Percentiles rank a stretch among this genome's conserved stretches.
These are phyloP conservation scores for Botrytis galanthina DNA, from an alignment of 2,329 filamentous ascomycete species.

Conservation along the genomic window DNA sequence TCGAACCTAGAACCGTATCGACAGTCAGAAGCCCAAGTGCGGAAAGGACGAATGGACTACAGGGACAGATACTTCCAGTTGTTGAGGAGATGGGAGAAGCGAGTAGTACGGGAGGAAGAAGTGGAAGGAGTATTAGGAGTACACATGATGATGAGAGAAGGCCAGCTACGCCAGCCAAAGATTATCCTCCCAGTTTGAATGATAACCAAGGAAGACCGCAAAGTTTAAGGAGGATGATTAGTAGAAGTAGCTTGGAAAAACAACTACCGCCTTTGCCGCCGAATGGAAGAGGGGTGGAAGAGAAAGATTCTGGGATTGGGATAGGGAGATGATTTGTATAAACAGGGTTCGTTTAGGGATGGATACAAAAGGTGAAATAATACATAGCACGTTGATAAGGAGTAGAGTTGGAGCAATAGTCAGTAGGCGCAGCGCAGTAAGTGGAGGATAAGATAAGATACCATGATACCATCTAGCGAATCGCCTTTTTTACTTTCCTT, in stretches of 20 bases:
- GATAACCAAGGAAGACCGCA: conserved; percentile 8
- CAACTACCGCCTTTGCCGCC: conserved; percentile 55
- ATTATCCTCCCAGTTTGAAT: conserved; percentile 23
- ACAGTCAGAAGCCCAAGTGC: conserved; percentile 56
- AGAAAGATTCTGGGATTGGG: conserved; percentile 11
- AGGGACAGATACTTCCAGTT: conserved; percentile 69
- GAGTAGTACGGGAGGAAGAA: conserved; percentile 61
- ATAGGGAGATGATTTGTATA: not conserved
- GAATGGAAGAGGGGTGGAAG: conserved; percentile 1
- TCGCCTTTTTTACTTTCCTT: not conserved
- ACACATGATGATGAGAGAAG: conserved; percentile 36
- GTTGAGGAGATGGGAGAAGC: conserved; percentile 88
- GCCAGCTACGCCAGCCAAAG: conserved; percentile 30
- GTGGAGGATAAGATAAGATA: conserved; percentile 14
- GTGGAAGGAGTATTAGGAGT: conserved; percentile 46
- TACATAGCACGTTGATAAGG: not conserved
- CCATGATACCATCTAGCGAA: conserved; percentile 22
- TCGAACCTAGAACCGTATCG: conserved; percentile 47
- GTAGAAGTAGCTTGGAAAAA: conserved; percentile 60
- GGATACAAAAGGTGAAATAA: not conserved
- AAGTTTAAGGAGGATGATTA: conserved; percentile 38
- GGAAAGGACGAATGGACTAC: conserved; percentile 52
- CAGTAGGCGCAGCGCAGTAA: conserved; percentile 1
- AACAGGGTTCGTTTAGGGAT: not conserved
- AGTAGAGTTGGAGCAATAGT: not conserved